Conservation (phyloP, 2,329 filamentous ascomycete genomes). For the Neofusicoccum umdonicola region DNA sequence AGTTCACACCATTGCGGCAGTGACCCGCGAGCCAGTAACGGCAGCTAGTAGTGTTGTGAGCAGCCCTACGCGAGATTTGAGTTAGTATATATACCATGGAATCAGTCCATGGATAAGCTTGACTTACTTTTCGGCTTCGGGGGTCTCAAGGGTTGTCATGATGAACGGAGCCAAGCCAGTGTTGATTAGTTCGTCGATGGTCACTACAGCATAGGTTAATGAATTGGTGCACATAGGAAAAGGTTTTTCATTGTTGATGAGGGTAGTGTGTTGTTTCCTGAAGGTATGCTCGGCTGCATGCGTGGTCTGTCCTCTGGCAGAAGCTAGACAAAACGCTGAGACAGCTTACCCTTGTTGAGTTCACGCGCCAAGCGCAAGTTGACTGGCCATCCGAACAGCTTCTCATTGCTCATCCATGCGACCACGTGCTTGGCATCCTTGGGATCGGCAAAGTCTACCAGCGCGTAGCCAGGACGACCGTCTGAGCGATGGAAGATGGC, state of each 20-base stretch:
- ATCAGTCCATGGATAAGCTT: neutral
- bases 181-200: neutral
- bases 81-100: neutral
- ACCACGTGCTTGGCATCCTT: conserved; percentile 9
- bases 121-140: neutral
- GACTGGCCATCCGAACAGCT: conserved; percentile 15
- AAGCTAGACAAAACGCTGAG: neutral
- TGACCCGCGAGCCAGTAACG: conserved; percentile 14
- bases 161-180: neutral
- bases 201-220: neutral
- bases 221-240: neutral
- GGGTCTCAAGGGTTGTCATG: neutral
- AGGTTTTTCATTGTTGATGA: neutral
- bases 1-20: conserved; percentile 2
- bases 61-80: neutral
- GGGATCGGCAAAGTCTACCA: neutral
- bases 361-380: neutral
- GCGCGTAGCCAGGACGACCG: conserved; percentile 2
- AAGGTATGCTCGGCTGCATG: neutral
- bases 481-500: neutral
- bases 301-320: neutral
- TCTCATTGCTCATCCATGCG: conserved; percentile 11
- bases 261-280: neutral
- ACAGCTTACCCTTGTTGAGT: conserved; percentile 8
- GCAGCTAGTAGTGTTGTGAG: neutral